Percentiles rank a stretch among this genome's conserved stretches.
Evolutionary conservation across 352 stramenopile genomes (phyloP).

Genomic region (Globisporangium polare): DNA sequence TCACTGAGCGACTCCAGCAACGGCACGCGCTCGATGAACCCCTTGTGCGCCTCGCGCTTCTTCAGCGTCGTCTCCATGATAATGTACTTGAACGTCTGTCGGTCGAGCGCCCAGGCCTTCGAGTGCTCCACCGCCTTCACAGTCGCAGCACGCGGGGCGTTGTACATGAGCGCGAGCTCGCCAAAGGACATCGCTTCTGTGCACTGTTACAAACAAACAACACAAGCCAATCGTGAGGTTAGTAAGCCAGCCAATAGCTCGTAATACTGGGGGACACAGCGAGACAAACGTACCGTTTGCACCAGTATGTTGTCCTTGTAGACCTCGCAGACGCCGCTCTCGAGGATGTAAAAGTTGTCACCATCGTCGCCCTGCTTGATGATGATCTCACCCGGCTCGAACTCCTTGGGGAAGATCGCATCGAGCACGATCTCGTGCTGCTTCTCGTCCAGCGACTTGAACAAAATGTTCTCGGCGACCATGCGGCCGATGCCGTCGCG

Average conservation of each 20-base stretch:
- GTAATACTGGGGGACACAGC: too few species aligned
- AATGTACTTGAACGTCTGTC: slow-evolving; percentile 90
- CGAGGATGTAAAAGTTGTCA: slow-evolving; percentile 95
- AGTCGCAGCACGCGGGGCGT: slow-evolving; percentile 93
- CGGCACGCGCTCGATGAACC: slow-evolving; percentile 86
- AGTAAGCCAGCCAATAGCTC: background rate
- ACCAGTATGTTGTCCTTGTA: slow-evolving; percentile 88
- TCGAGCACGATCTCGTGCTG: slow-evolving; percentile 85
- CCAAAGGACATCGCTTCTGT: slow-evolving; percentile 92
- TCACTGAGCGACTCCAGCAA: slow-evolving; percentile 90
- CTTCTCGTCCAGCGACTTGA: slow-evolving; percentile 88
- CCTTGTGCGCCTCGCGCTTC: slow-evolving; percentile 84
- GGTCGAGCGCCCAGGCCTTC: slow-evolving; percentile 91
- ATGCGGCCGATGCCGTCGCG: slow-evolving; percentile 74
- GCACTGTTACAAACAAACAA: slow-evolving; percentile 32
- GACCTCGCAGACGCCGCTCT: slow-evolving; percentile 89
- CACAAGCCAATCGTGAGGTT: background rate
- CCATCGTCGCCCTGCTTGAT: slow-evolving; percentile 90
- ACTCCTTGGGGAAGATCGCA: slow-evolving; percentile 85
- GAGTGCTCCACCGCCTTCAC: slow-evolving; percentile 89
- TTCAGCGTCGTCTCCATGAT: slow-evolving; percentile 91
- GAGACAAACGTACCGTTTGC: slow-evolving; percentile 40
- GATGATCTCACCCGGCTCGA: slow-evolving; percentile 71
- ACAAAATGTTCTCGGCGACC: slow-evolving; percentile 87
- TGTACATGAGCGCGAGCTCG: slow-evolving; percentile 97